Evolutionary conservation across 176 grass and related monocot species (phyloP).

Genomic region (Microstegium vimineum): DNA sequence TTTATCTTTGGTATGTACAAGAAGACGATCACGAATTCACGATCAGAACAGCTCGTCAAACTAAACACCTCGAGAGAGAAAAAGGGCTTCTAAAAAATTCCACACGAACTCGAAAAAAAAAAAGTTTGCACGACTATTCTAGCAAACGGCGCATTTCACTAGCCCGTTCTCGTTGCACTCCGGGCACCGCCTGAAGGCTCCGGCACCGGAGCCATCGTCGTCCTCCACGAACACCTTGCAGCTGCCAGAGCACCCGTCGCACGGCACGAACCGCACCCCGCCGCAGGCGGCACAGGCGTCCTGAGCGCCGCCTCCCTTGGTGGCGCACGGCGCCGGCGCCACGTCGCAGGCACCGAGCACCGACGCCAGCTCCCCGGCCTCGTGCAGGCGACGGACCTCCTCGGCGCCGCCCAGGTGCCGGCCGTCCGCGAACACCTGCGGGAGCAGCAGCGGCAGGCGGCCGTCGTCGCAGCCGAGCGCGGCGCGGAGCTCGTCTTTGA

Average conservation of each 20-base stretch:
- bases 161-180: slow-evolving; percentile 98
- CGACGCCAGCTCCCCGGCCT: slow-evolving; percentile 46
- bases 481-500: slow-evolving; percentile 73
- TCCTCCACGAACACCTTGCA: slow-evolving; percentile 82
- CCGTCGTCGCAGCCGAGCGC: slow-evolving; percentile 17
- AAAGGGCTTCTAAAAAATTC: background rate
- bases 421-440: slow-evolving; percentile 67
- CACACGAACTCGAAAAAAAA: background rate
- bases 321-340: background rate
- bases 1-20: background rate
- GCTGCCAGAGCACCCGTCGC: slow-evolving; percentile 77
- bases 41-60: background rate
- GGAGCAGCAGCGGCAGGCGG: background rate
- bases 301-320: background rate
- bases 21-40: background rate
- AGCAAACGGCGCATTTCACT: slow-evolving; percentile 64
- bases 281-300: slow-evolving; percentile 50
- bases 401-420: slow-evolving; percentile 59
- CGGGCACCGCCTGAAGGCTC: slow-evolving; percentile 64
- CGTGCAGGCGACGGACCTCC: slow-evolving; percentile 66
- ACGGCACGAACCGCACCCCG: slow-evolving; percentile 65
- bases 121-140: background rate
- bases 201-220: slow-evolving; percentile 23
- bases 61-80: background rate
- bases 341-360: slow-evolving; percentile 30